Evolutionary conservation across 306 rosid genomes (phyloP), one percentile per base, ranked within the genome.

Genomic region (Pyrus communis): DNA sequence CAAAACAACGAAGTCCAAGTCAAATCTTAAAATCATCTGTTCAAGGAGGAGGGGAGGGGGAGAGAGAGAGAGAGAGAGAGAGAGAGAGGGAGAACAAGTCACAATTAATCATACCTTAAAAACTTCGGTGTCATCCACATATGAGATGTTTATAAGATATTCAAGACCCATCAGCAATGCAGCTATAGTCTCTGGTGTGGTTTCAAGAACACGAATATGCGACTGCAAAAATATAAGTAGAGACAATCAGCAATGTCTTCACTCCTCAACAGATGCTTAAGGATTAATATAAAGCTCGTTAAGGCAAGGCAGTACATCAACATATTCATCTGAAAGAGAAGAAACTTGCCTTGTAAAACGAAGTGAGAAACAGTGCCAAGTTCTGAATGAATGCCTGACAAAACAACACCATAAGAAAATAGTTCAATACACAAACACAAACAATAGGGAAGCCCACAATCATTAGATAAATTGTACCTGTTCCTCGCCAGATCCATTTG

Each of bases 91-190:
- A 49, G 3, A 15, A 18, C 21, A 5, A 33, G 42, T 2, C 30
- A 75, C 30, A 63, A 57, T 54, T 14, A 21, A 9, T 22, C 61
- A 67, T 81, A 92, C 99, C 99, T 96, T 96, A 68, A 96, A 96
- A 74, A 96, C 99, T 82, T 96, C 99, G 0, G 97, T 96, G 79
- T 96, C 99, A 43, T 92, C 99, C 45, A 96, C 99, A 59, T 89
- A 96, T 30, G 99, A 96, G 73, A 96, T 96, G 90, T 85, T 92
- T 72, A 88, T 89, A 63, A 96, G 93, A 87, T 96, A 96, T 87
- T 96, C 98, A 69, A 96, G 97, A 75, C 99, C 99, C 92, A 86
- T 38, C 9, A 92, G 85, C 88, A 96, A 86, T 31, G 86, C 84
- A 74, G 92, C 67, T 78, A 87, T 83, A 71, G 88, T 96, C 80